phyloP scores from a whole-genome alignment of 2,329 filamentous ascomycete genomes.

The Colletotrichum tabaci region DNA sequence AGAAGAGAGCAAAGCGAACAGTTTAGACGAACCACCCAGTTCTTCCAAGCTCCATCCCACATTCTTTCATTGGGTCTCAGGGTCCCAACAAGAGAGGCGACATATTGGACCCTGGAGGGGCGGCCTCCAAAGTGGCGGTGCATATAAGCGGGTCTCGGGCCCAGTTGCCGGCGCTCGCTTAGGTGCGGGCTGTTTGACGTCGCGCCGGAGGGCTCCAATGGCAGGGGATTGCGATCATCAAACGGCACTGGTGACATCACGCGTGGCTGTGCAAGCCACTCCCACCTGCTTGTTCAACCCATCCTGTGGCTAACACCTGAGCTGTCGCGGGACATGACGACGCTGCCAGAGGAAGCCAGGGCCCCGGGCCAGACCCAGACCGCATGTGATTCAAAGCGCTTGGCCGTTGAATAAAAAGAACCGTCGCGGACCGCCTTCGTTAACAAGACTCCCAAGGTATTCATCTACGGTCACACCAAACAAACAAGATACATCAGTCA shows the following conservation, averaged over 20 bases:
- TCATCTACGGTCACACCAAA: slow-evolving; percentile 1
- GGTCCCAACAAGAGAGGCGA: slow-evolving; percentile 24
- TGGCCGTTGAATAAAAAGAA: slow-evolving; percentile 38
- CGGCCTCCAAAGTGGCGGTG: slow-evolving; percentile 41
- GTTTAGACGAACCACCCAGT: slow-evolving; percentile 11
- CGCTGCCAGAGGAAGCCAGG: slow-evolving; percentile 16
- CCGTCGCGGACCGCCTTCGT: slow-evolving; percentile 19
- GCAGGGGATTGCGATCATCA: slow-evolving; percentile 27
- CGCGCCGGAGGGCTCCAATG: slow-evolving; percentile 39
- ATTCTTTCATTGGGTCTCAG: neutral
- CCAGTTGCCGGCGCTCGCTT: slow-evolving; percentile 36
- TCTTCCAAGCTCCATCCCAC: neutral
- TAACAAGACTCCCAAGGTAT: neutral
- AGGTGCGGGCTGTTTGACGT: slow-evolving; percentile 26
- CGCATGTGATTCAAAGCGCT: slow-evolving; percentile 41
- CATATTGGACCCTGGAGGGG: slow-evolving; percentile 15
- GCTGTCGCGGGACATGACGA: slow-evolving; percentile 23
- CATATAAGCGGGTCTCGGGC: slow-evolving; percentile 7
- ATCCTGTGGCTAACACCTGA: slow-evolving; percentile 32
- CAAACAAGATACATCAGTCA: neutral
- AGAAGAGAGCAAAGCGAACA: neutral
- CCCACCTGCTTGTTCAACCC: slow-evolving; percentile 26
- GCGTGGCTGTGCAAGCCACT: slow-evolving; percentile 43
- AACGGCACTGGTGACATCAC: slow-evolving; percentile 42
- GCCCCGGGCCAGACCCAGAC: slow-evolving; percentile 17